Evolutionary conservation across 2,329 filamentous ascomycete species (phyloP), one percentile per base, ranked within the genome.

Genomic region (Endocalyx cinctus): DNA sequence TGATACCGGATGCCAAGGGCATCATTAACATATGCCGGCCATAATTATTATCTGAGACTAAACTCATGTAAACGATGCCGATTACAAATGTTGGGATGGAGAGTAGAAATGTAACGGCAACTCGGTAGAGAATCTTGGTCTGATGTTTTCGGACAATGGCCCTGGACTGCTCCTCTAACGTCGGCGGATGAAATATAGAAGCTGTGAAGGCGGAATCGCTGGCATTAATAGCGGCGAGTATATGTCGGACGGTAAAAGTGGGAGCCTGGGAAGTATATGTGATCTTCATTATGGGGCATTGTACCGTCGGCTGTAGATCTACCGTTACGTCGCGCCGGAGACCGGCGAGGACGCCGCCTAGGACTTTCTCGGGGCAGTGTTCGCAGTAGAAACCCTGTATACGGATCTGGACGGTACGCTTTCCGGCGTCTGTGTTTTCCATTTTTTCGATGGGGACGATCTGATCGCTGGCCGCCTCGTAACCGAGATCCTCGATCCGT

Each of bases 31-130:
- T 87, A 41, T 67, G 65, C 36, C 79, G 78, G 10, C 70, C 69
- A 0, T 59, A 45, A 45, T 88, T 73, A 2, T 68, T 59, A 4
- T 69, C 57, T 0, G 81, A 66, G 0, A 95, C 72, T 1, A 96
- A 69, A 40, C 76, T 87, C 89, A 95, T 96, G 63, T 87, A 94
- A 2, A 94, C 79, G 33, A 96, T 86, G 4, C 90, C 89, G 25
- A 96, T 79, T 31, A 94, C 57, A 47, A 96, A 89, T 0, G 86
- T 87, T 2, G 90, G 89, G 27, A 96, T 81, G 14, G 84, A 81
- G 5, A 84, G 65, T 17, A 82, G 49, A 17, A 83, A 58, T 1
- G 86, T 82, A 35, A 94, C 68, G 2, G 84, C 52, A 12, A 87
- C 71, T n/a, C 89, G 80, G 38, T 74, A 66, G 0, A 89, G 59